Conservation (phyloP, 768 basidiomycete species). For the Auricularia sp. region DNA sequence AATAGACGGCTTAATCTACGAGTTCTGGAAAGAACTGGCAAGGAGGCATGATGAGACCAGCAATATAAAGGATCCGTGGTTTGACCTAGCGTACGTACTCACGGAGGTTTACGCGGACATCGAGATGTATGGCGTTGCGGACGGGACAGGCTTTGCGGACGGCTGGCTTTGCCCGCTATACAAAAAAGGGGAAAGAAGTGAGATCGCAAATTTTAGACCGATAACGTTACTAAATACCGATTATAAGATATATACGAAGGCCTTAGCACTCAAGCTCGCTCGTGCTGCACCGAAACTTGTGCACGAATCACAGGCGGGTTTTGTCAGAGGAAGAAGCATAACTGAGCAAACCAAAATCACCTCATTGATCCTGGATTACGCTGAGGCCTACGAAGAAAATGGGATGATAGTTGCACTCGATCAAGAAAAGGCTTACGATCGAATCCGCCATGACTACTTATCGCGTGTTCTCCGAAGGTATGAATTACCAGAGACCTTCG, state of each 20-base stretch:
- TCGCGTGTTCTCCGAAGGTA: conserved; percentile 7
- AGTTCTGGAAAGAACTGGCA: background rate
- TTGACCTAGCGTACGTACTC: too few relatives aligned
- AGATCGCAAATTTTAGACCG: conserved; percentile 9
- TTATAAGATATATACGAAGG: conserved; percentile 9
- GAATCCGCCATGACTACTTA: conserved; percentile 7
- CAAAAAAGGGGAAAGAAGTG: conserved; percentile 5
- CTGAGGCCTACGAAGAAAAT: background rate
- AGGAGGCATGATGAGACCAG: too few relatives aligned
- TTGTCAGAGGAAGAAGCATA: conserved; percentile 9
- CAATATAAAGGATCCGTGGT: too few relatives aligned
- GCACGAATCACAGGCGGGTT: conserved; percentile 9
- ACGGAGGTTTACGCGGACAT: too few relatives aligned
- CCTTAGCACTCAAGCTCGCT: background rate
- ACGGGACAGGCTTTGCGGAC: too few relatives aligned
- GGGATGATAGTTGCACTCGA: conserved; percentile 7
- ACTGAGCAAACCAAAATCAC: conserved; percentile 9
- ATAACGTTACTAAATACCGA: conserved; percentile 10
- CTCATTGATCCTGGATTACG: conserved; percentile 1
- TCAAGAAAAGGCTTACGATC: conserved; percentile 11
- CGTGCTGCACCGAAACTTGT: background rate
- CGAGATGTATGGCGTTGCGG: too few relatives aligned
- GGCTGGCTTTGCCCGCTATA: conserved; percentile 8
- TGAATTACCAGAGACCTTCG: background rate
- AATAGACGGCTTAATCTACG: background rate